Percentiles rank a stretch among this genome's conserved stretches.
phyloP scores from a whole-genome alignment of 2,329 filamentous ascomycete species.

The Fusarium hostae region DNA sequence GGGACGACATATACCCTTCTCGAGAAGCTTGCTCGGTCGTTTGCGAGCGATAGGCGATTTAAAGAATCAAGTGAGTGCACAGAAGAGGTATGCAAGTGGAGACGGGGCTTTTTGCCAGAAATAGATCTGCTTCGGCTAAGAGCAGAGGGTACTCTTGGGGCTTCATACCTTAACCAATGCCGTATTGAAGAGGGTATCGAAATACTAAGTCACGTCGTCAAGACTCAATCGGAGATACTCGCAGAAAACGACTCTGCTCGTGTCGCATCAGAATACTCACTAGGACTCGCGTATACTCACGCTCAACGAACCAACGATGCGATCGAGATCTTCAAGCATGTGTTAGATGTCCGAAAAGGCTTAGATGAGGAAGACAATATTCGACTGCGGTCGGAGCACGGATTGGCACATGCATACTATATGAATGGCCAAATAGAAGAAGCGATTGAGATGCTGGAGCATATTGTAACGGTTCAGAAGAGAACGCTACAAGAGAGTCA shows the following conservation, averaged over 20 bases:
- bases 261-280: not conserved
- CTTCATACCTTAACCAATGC: no score
- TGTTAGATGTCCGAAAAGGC: not conserved
- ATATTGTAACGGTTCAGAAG: not conserved
- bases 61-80: not conserved
- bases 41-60: rapidly evolving
- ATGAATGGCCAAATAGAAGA: not conserved
- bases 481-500: not conserved
- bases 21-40: rapidly evolving
- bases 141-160: not conserved
- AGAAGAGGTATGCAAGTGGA: not conserved
- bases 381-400: not conserved
- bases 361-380: not conserved
- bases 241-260: rapidly evolving
- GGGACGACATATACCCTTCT: not conserved
- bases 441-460: not conserved
- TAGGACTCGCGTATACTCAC: not conserved
- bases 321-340: not conserved
- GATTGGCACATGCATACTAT: not conserved
- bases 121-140: not conserved
- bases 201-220: not conserved
- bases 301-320: not conserved
- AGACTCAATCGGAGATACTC: no score
- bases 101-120: not conserved
- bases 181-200: not conserved